Percentiles rank a stretch among this genome's conserved stretches.
These are phyloP conservation scores for Apiospora marii DNA, from an alignment of 2,329 filamentous ascomycete species.

Conservation along the genomic window DNA sequence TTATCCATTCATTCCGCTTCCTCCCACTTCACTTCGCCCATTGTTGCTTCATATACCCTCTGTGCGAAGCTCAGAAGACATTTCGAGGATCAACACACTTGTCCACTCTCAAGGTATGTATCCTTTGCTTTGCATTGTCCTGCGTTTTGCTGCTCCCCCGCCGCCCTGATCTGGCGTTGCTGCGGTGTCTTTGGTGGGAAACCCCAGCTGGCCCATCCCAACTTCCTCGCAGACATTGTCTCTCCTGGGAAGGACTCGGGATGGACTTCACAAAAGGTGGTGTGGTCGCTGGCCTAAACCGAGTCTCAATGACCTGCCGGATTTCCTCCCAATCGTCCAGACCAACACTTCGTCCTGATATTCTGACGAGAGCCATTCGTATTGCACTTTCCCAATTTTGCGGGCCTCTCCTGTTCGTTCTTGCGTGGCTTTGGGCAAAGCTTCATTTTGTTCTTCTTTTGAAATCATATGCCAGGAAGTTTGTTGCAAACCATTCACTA, in stretches of 20 bases:
- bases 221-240: neutral
- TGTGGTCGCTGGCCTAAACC: neutral
- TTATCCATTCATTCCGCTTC: conserved; percentile 20
- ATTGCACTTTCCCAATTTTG: neutral
- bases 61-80: conserved; percentile 19
- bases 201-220: neutral
- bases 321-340: neutral
- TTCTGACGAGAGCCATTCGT: conserved; percentile 13
- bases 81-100: neutral
- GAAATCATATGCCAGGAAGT: neutral
- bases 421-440: neutral
- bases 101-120: conserved; percentile 21
- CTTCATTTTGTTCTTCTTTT: neutral
- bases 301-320: neutral
- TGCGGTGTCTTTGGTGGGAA: conserved; percentile 11
- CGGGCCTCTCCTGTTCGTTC: neutral
- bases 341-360: conserved; percentile 5
- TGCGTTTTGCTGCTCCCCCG: neutral
- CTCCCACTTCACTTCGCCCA: neutral
- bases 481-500: conserved; percentile 12
- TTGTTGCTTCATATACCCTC: conserved; percentile 22
- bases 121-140: conserved; percentile 16
- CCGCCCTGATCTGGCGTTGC: neutral
- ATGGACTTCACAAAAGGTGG: conserved; percentile 9
- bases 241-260: neutral